Evolutionary conservation across 1,139 yeast genomes (phyloP).

Genomic region (Kazachstania sp.): DNA sequence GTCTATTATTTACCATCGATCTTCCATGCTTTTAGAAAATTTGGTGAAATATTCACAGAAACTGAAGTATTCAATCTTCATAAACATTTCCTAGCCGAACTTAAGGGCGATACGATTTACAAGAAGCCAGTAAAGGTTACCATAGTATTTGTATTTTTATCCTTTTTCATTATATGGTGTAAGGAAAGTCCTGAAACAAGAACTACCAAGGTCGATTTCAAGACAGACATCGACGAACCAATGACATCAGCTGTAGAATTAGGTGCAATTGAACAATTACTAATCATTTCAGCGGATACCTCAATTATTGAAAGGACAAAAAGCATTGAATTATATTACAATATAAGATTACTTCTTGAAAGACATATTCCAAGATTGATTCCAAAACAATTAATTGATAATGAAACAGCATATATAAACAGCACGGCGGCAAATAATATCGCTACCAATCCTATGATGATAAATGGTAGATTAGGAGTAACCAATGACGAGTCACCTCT

Average conservation of each 20-base stretch:
- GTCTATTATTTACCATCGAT: constrained; percentile 60
- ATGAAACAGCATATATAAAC: constrained; percentile 25
- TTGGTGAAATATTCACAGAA: constrained; percentile 26
- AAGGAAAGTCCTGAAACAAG: constrained; percentile 38
- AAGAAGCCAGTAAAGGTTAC: constrained; percentile 51
- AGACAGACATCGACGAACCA: constrained; percentile 41
- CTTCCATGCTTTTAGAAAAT: constrained; percentile 37
- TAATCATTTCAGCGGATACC: constrained; percentile 65
- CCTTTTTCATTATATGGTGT: constrained; percentile 67
- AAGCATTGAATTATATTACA: constrained; percentile 45
- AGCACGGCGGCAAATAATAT: constrained; percentile 6
- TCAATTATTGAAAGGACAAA: constrained; percentile 34
- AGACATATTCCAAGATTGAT: constrained; percentile 50
- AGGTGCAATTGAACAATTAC: constrained; percentile 76
- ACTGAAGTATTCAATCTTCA: constrained; percentile 34
- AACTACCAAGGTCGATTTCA: constrained; percentile 38
- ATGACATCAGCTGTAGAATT: constrained; percentile 45
- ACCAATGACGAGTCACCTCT: neutral
- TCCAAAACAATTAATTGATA: constrained; percentile 40
- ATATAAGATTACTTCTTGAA: constrained; percentile 60
- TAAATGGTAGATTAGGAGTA: constrained; percentile 1
- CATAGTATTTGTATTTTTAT: constrained; percentile 51
- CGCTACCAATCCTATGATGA: constrained; percentile 3
- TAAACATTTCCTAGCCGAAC: constrained; percentile 27
- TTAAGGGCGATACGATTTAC: constrained; percentile 37